phyloP scores from a whole-genome alignment of 2,329 filamentous ascomycete genomes.

The Calonectria pseudoreteaudii region DNA sequence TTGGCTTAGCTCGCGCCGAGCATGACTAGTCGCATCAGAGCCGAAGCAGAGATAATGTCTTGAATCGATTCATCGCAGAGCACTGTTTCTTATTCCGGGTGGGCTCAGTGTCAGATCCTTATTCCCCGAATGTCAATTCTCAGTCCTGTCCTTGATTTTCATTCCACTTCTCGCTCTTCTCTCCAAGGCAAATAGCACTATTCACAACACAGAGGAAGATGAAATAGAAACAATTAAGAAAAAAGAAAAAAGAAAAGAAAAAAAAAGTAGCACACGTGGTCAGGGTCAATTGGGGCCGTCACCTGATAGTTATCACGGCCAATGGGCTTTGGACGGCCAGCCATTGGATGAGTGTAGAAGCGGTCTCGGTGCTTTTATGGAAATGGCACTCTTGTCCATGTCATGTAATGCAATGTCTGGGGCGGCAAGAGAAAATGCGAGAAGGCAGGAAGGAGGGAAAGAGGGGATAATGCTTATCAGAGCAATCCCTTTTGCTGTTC shows the following conservation, averaged over 20 bases:
- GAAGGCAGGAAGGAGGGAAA: too few species aligned
- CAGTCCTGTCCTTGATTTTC: neutral
- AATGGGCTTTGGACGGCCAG: neutral
- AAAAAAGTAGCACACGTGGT: constrained; percentile 11
- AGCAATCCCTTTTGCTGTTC: neutral
- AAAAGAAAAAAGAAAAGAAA: neutral
- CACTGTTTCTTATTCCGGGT: neutral
- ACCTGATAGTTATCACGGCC: constrained; percentile 2
- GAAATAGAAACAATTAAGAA: neutral
- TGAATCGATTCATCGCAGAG: neutral
- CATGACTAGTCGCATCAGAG: neutral
- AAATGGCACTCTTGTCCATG: neutral
- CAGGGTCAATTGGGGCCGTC: constrained; percentile 11
- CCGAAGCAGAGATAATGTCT: neutral
- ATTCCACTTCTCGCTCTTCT: neutral
- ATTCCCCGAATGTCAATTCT: neutral
- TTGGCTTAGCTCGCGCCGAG: neutral
- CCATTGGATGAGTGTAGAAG: neutral
- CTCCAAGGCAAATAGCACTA: neutral
- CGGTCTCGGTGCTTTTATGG: neutral
- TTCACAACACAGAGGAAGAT: neutral
- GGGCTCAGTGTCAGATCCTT: neutral
- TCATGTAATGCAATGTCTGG: too few species aligned
- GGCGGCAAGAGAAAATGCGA: neutral
- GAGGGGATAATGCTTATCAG: neutral